These are phyloP conservation scores for Somion occarium DNA, from an alignment of 1,284 basidiomycete genomes.

Conservation along the genomic window DNA sequence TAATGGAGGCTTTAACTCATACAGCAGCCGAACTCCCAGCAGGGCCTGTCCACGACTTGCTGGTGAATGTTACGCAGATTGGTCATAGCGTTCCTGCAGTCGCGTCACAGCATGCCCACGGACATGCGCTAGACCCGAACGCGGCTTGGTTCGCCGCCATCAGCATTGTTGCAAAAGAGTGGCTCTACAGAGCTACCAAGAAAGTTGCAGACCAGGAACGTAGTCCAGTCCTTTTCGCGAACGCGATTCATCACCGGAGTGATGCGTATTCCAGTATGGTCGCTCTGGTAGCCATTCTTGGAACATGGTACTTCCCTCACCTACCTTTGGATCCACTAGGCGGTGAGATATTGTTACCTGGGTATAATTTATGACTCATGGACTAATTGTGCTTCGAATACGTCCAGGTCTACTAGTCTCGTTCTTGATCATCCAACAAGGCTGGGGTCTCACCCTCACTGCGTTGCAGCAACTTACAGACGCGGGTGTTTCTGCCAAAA, in stretches of 20 bases:
- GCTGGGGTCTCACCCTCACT: slow-evolving; percentile 64
- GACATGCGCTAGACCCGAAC: slow-evolving; percentile 83
- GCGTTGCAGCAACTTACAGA: slow-evolving; percentile 86
- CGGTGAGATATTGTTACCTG: slow-evolving; percentile 40
- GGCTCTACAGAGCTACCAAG: slow-evolving; percentile 85
- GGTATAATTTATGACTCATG: not conserved
- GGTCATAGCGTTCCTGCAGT: slow-evolving; percentile 47
- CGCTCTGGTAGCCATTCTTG: slow-evolving; percentile 85
- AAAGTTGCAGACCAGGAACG: slow-evolving; percentile 87
- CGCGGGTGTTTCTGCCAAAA: slow-evolving; percentile 66
- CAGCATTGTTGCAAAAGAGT: slow-evolving; percentile 86
- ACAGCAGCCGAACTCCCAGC: slow-evolving; percentile 51
- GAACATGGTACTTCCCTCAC: slow-evolving; percentile 80
- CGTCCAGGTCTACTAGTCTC: slow-evolving; percentile 77
- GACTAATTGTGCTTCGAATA: slow-evolving; percentile 7
- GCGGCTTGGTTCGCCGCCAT: slow-evolving; percentile 94
- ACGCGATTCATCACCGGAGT: slow-evolving; percentile 91
- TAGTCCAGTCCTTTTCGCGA: slow-evolving; percentile 87
- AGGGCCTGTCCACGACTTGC: slow-evolving; percentile 55
- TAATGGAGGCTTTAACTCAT: slow-evolving; percentile 64
- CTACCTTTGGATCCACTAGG: slow-evolving; percentile 92
- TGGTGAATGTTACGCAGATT: slow-evolving; percentile 51
- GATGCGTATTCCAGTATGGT: slow-evolving; percentile 91
- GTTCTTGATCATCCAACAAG: slow-evolving; percentile 84
- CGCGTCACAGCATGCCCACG: slow-evolving; percentile 44